A percentile compares a stretch with the other conserved stretches of the same genome.
These are phyloP conservation scores for Kodamaea ohmeri DNA, from an alignment of 1,139 yeast genomes.

Conservation along the genomic window DNA sequence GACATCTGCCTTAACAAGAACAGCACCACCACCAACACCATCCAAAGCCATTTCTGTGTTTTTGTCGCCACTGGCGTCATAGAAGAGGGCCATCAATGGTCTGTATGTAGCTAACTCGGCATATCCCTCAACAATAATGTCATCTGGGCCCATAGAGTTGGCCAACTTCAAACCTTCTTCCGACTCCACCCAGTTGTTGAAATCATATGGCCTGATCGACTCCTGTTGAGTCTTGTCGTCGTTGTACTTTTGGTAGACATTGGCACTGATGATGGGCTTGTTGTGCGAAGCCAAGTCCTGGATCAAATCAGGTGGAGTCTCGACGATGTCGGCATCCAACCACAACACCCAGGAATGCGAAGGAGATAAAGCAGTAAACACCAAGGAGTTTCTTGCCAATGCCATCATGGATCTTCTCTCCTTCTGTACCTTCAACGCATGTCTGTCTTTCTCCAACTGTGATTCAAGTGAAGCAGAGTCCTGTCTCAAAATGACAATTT, in stretches of 20 bases:
- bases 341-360: slow-evolving; percentile 92
- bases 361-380: slow-evolving; percentile 87
- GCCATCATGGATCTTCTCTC: slow-evolving; percentile 90
- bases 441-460: slow-evolving; percentile 76
- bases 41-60: slow-evolving; percentile 76
- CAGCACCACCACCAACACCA: slow-evolving; percentile 98
- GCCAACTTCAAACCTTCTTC: slow-evolving; percentile 82
- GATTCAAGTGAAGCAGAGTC: slow-evolving; percentile 73
- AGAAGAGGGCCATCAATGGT: slow-evolving; percentile 90
- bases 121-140: slow-evolving; percentile 90
- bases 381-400: slow-evolving; percentile 83
- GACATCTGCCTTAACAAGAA: slow-evolving; percentile 92
- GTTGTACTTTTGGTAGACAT: slow-evolving; percentile 79
- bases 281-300: slow-evolving; percentile 88
- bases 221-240: slow-evolving; percentile 56
- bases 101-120: slow-evolving; percentile 90
- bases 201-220: slow-evolving; percentile 87
- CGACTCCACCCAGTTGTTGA: slow-evolving; percentile 94
- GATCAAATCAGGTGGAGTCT: slow-evolving; percentile 74
- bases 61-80: slow-evolving; percentile 60
- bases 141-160: slow-evolving; percentile 70
- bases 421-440: slow-evolving; percentile 72
- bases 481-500: slow-evolving; percentile 84
- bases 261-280: slow-evolving; percentile 85
- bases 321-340: slow-evolving; percentile 93